Base-by-base conservation (phyloP, 352 stramenopile species). In the Pythium phragmitis region DNA sequence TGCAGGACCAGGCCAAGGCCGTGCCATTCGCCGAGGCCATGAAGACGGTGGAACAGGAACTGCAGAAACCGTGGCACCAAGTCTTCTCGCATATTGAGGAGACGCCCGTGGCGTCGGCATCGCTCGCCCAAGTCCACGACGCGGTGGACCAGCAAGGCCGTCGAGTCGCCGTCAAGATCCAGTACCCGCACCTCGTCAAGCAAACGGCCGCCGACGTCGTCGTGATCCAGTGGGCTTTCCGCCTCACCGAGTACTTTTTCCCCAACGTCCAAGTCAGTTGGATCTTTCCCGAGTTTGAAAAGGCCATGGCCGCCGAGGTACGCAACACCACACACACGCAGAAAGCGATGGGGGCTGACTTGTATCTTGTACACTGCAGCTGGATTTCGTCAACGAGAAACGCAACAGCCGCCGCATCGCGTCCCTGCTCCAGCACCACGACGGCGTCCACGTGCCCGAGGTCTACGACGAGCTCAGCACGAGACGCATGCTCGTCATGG, bases 121-220 rank as follows among this genome's bases (percentile, higher is more conserved):
- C 91, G 39, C 79, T 99, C 7, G 97, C 97, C 13, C 97, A 99
- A 68, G 97, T 99, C 2, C 92, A 98, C 53, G 92, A 92, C 65
- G 76, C 96, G n/a, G 90, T 98, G 2, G 90, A 97, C 52, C 84
- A 76, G 41, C 65, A 88, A 48, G 93, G 92, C 1, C 79, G 83
- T 33, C 89, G 97, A 42, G 73, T 99, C 39, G 97, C 97, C 6
- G 88, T 99, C 52, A 99, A 99, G 77, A 85, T 98, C 16, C 97
- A 99, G 68, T 98, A 98, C 61, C 77, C 75, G 21, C 77, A 92
- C 59, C 67, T 99, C n/a, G 69, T 76, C 21, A 23, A 59, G n/a
- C 88, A 96, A 61, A 92, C 96, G 67, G 61, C 64, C 8, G 77
- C 77, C 0, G 89, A 97, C 46, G 74, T 96, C 23, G 72, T 65